These are phyloP conservation scores for Capsicum pubescens DNA, from an alignment of 257 asterid species.

Conservation along the genomic window DNA sequence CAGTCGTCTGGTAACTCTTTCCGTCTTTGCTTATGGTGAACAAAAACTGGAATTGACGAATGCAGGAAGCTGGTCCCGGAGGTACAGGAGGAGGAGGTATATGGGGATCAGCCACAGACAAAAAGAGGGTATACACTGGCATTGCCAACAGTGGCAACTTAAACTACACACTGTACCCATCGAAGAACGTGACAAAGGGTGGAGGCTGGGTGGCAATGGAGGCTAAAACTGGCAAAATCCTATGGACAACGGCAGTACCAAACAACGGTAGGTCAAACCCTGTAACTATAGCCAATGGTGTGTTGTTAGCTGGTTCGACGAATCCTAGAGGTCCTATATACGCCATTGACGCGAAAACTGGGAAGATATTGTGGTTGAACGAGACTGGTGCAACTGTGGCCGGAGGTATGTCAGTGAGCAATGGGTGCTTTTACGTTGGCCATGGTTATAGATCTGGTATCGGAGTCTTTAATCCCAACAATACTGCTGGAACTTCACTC, in stretches of 20 bases:
- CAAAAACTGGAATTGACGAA: not conserved
- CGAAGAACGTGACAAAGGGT: constrained; percentile 42
- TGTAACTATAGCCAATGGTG: constrained; percentile 52
- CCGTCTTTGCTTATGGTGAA: no score
- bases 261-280: constrained; percentile 48
- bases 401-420: constrained; percentile 61
- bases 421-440: constrained; percentile 57
- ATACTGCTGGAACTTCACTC: constrained; percentile 50
- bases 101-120: constrained; percentile 65
- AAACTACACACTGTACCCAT: constrained; percentile 50
- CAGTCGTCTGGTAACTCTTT: no score
- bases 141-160: constrained; percentile 38
- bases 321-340: constrained; percentile 50
- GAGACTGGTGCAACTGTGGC: constrained; percentile 53
- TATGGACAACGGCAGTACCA: constrained; percentile 65
- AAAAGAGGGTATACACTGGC: constrained; percentile 50
- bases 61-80: constrained; percentile 62
- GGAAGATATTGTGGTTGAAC: constrained; percentile 53
- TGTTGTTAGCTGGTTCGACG: constrained; percentile 53
- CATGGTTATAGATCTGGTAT: constrained; percentile 42
- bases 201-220: constrained; percentile 68
- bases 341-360: constrained; percentile 45
- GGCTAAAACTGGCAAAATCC: constrained; percentile 45
- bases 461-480: constrained; percentile 22
- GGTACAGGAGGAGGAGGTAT: constrained; percentile 54